Conservation (phyloP, 768 basidiomycete genomes). For the Auriscalpium microsporum region DNA sequence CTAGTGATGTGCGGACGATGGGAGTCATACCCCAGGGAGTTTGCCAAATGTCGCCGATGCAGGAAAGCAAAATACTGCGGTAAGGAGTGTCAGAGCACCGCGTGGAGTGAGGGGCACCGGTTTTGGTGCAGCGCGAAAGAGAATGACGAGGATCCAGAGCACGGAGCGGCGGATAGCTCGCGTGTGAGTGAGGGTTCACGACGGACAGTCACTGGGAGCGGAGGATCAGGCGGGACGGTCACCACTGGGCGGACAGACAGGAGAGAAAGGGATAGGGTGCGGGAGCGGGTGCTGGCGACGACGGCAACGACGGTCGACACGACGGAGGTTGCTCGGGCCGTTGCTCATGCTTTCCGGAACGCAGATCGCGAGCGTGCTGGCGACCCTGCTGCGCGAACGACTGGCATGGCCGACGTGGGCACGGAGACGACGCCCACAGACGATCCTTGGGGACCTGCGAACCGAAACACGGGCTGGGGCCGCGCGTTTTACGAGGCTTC, state of each 20-base stretch:
- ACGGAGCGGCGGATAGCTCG: conserved; percentile 8
- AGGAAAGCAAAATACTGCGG: conserved; percentile 98
- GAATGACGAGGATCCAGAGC: conserved; percentile 32
- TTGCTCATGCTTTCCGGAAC: conserved; percentile 4
- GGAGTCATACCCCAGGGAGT: conserved; percentile 89
- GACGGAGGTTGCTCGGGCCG: conserved; percentile 11
- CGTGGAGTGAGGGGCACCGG: conserved; percentile 93
- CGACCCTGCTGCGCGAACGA: background rate
- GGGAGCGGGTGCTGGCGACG: conserved; percentile 11
- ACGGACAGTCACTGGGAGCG: background rate
- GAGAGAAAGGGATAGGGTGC: conserved; percentile 1
- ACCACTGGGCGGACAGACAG: no score
- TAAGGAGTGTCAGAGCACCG: conserved; percentile 93
- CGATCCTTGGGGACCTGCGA: background rate
- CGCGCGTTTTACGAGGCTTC: conserved; percentile 15
- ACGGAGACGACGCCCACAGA: background rate
- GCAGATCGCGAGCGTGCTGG: background rate
- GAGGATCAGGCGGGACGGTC: conserved; percentile 1
- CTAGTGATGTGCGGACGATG: conserved; percentile 90
- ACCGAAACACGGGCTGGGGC: conserved; percentile 13
- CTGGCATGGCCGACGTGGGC: background rate
- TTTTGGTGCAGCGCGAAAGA: conserved; percentile 84
- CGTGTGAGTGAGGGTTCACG: background rate
- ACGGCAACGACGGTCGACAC: conserved; percentile 9
- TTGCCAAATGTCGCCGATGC: conserved; percentile 94